Conservation (phyloP, 345 rosid genomes). For the Cochlearia excelsa region DNA sequence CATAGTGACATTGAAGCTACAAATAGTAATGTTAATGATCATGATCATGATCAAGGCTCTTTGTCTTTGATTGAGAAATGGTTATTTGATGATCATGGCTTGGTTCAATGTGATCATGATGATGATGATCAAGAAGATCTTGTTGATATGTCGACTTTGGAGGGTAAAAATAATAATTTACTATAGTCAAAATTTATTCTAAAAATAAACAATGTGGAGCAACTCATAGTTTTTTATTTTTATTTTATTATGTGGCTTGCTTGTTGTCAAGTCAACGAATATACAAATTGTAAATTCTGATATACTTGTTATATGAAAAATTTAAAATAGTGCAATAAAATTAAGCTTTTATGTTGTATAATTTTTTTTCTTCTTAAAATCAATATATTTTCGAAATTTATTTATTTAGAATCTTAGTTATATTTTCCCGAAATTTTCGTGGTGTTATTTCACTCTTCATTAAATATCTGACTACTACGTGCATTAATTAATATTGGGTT, state of each 20-base stretch:
- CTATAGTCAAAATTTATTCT: slow-evolving; percentile 32
- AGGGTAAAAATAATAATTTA: slow-evolving; percentile 29
- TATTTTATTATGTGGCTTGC: slow-evolving; percentile 12
- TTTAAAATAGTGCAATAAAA: slow-evolving; percentile 8
- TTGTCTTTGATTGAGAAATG: slow-evolving; percentile 63
- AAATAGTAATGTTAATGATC: slow-evolving; percentile 17
- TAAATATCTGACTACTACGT: slow-evolving; percentile 4
- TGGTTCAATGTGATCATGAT: slow-evolving; percentile 38
- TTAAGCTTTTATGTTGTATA: background rate
- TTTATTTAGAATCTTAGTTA: slow-evolving; percentile 1
- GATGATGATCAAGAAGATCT: slow-evolving; percentile 38
- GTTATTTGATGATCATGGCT: slow-evolving; percentile 58
- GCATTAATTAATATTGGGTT: slow-evolving; percentile 19
- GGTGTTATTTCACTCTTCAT: background rate
- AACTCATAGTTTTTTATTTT: slow-evolving; percentile 5
- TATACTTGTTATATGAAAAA: background rate
- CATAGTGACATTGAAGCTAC: slow-evolving; percentile 12
- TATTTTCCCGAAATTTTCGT: background rate
- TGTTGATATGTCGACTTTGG: slow-evolving; percentile 38
- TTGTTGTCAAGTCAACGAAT: slow-evolving; percentile 14
- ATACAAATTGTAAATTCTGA: slow-evolving; percentile 18
- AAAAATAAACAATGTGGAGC: slow-evolving; percentile 7
- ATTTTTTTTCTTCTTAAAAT: background rate
- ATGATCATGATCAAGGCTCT: slow-evolving; percentile 35
- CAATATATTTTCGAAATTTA: background rate